Conservation (phyloP, 768 basidiomycete genomes). For the Pleurotus giganteus region DNA sequence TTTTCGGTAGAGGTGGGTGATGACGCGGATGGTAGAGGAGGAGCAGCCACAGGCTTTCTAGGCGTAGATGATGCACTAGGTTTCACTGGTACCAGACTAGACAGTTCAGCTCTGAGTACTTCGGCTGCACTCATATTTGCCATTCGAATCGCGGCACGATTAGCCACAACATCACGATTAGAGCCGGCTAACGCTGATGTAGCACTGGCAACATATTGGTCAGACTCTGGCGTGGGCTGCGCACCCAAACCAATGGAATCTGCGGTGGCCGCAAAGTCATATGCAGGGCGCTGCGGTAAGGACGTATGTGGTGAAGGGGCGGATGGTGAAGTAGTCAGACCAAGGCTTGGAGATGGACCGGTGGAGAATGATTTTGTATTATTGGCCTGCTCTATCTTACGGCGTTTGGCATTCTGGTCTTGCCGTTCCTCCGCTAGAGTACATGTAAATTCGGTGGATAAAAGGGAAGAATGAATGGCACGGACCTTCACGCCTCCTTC, state of each 20-base stretch:
- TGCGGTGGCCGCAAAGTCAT: slow-evolving; percentile 73
- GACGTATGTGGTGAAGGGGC: slow-evolving; percentile 51
- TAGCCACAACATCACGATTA: slow-evolving; percentile 89
- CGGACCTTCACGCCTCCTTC: slow-evolving; percentile 86
- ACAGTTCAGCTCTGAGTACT: slow-evolving; percentile 86
- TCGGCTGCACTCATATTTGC: slow-evolving; percentile 98
- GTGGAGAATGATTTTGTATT: slow-evolving; percentile 33
- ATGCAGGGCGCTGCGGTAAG: slow-evolving; percentile 64
- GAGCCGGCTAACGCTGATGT: slow-evolving; percentile 77
- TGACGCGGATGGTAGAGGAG: slow-evolving; percentile 15
- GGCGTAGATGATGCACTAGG: slow-evolving; percentile 36
- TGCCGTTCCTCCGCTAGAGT: slow-evolving; percentile 88
- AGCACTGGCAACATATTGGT: slow-evolving; percentile 56
- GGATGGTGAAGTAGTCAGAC: slow-evolving; percentile 44
- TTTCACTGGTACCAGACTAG: slow-evolving; percentile 51
- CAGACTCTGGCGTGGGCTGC: slow-evolving; percentile 54
- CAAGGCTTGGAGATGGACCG: slow-evolving; percentile 50
- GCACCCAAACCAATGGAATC: slow-evolving; percentile 79
- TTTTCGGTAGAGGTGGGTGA: not conserved
- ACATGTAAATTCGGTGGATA: slow-evolving; percentile 24
- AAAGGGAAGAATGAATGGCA: slow-evolving; percentile 16
- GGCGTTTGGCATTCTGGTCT: slow-evolving; percentile 86
- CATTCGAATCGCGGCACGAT: slow-evolving; percentile 87
- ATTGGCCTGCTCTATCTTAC: slow-evolving; percentile 60
- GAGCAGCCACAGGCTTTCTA: slow-evolving; percentile 28